Evolutionary conservation across 306 rosid genomes (phyloP), one percentile per base, ranked within the genome.

Genomic region (Quercus rubra): DNA sequence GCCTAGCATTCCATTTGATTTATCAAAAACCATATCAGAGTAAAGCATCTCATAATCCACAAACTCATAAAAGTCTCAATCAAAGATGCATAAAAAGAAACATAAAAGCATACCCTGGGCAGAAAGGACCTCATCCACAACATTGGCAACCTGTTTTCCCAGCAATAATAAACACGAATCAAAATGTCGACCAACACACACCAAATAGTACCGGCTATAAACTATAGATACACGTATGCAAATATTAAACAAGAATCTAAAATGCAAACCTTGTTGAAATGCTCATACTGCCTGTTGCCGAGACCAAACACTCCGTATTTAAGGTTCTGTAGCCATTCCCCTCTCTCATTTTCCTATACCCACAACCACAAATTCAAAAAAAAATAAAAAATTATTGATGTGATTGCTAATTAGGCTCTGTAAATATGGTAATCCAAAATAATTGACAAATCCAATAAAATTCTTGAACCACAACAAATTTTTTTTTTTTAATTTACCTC

Each of bases 271-370:
- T 96, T 96, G 58, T 96, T 96, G 87, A 96, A 96, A 85, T 96
- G 98, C 82, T 96, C 99, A 70, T 96, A 96, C 82, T 96, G 99
- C 81, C 99, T 85, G 85, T 96, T 96, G 30, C 99, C 99, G 0
- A 96, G 96, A 78, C 99, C 99, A 85, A 96, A 96, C 68, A 96
- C 97, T 73, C 89, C 99, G 66, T 88, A 96, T 55, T 89, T 85
- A 81, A 96, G 97, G 84, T 90, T 86, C 77, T 88, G 78, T 74
- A 96, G 88, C 90, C 96, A 89, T 73, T 92, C 90, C 64, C 91
- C 97, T 76, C 84, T 92, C 83, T 93, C 99, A 57, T 87, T 74
- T 35, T 89, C 98, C 99, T 96, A 69, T 33, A 84, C 77, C 76
- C 75, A 58, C n/a, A 79, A 51, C 10, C 55, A 55, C 14, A 55